phyloP scores from a whole-genome alignment of 257 asterid species.

The Solanum rostratum region DNA sequence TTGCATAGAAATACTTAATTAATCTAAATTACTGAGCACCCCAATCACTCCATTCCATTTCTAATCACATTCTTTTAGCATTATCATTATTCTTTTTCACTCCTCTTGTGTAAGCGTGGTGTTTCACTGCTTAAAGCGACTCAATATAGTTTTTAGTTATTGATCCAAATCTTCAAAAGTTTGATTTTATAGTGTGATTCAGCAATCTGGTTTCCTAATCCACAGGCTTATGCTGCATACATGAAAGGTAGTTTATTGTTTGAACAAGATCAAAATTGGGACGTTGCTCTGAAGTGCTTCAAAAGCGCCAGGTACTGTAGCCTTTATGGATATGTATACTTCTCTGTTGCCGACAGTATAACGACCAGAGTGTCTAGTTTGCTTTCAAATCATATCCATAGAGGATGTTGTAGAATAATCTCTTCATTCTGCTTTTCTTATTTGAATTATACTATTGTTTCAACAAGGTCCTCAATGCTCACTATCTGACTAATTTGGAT shows the following conservation, averaged over 20 bases:
- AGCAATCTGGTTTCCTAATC: constrained; percentile 7
- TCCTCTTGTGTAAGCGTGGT: not conserved
- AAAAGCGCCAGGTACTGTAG: constrained; percentile 70
- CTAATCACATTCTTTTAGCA: not conserved
- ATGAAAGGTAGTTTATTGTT: constrained; percentile 88
- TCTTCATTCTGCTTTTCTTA: not conserved
- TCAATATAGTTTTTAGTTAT: not conserved
- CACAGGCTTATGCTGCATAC: constrained; percentile 90
- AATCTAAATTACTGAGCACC: not conserved
- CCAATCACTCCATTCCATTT: not conserved
- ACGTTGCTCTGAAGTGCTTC: constrained; percentile 76
- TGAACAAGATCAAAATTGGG: constrained; percentile 95
- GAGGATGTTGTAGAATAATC: not conserved
- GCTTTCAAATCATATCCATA: not conserved
- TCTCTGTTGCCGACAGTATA: not conserved
- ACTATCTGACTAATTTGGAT: constrained; percentile 11
- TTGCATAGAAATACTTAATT: not conserved
- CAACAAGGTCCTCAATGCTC: not conserved
- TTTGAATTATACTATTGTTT: not conserved
- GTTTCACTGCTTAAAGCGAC: not conserved
- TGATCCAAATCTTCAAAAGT: not conserved
- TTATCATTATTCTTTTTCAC: not conserved
- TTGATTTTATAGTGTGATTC: not conserved
- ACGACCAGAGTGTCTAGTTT: not conserved
- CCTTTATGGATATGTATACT: not conserved